Percentiles rank a stretch among this genome's conserved stretches.
These are phyloP conservation scores for Heimioporus punctisporus DNA, from an alignment of 1,284 basidiomycete species.

Conservation along the genomic window DNA sequence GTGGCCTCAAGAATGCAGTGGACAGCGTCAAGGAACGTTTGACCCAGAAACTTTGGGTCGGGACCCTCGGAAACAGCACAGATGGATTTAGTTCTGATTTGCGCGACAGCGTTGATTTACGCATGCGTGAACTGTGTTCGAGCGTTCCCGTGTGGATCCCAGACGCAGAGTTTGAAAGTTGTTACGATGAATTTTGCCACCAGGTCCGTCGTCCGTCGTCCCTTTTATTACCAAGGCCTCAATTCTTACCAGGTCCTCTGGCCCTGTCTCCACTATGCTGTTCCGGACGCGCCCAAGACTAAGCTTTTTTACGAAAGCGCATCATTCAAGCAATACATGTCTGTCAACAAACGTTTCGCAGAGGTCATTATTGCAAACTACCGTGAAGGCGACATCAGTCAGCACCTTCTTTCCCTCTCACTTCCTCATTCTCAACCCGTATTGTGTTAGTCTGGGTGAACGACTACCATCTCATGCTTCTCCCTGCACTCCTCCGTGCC, in stretches of 20 bases:
- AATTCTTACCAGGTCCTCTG: slow-evolving; percentile 63
- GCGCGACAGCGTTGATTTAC: slow-evolving; percentile 58
- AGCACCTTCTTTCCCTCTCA: neutral
- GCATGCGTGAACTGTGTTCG: slow-evolving; percentile 57
- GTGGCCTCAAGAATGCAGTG: slow-evolving; percentile 80
- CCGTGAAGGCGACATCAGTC: slow-evolving; percentile 81
- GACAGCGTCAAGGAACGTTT: slow-evolving; percentile 60
- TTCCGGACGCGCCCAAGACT: slow-evolving; percentile 85
- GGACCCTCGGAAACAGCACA: slow-evolving; percentile 73
- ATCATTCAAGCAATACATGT: slow-evolving; percentile 78
- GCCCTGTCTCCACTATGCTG: slow-evolving; percentile 87
- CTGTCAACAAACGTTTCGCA: slow-evolving; percentile 86
- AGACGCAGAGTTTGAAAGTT: slow-evolving; percentile 73
- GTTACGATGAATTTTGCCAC: slow-evolving; percentile 90
- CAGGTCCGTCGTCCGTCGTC: slow-evolving; percentile 44
- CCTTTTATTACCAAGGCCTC: neutral
- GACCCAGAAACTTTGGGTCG: slow-evolving; percentile 72
- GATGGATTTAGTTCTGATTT: slow-evolving; percentile 62
- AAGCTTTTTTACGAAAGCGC: slow-evolving; percentile 81
- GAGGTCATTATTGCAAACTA: slow-evolving; percentile 75
- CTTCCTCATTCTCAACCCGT: neutral
- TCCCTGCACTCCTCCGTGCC: slow-evolving; percentile 73
- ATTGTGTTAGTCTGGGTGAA: slow-evolving; percentile 66
- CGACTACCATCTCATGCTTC: slow-evolving; percentile 87
- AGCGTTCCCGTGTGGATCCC: slow-evolving; percentile 83